A percentile compares a stretch with the other conserved stretches of the same genome.
Evolutionary conservation across 2,329 filamentous ascomycete genomes (phyloP).

Genomic region (Apiospora aurea): DNA sequence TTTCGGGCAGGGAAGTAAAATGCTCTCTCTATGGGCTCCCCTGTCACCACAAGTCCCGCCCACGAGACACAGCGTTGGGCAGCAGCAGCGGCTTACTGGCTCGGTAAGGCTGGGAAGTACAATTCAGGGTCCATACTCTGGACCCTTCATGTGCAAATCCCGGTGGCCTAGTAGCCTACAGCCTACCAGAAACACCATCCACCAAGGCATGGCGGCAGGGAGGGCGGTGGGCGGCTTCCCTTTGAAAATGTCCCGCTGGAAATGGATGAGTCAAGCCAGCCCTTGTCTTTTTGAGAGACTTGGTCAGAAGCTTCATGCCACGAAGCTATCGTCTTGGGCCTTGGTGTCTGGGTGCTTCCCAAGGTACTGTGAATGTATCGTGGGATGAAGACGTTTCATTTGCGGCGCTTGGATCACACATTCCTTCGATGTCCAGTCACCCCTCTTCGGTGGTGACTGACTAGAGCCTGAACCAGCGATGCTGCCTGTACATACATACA

Average conservation of each 20-base stretch:
- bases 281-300: not conserved
- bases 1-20: not conserved
- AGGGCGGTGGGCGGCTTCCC: not conserved
- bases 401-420: not conserved
- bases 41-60: not conserved
- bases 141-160: constrained; percentile 19
- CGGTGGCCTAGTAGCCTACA: not conserved
- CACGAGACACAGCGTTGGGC: constrained; percentile 11
- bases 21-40: not conserved
- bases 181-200: not conserved
- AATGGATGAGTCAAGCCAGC: not conserved
- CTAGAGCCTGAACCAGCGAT: not conserved
- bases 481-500: not conserved
- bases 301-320: not conserved
- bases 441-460: not conserved
- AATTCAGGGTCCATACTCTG: constrained; percentile 13
- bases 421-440: not conserved
- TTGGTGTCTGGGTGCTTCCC: not conserved
- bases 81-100: not conserved
- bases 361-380: not conserved
- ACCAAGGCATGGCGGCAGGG: not conserved
- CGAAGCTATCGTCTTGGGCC: not conserved
- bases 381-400: not conserved
- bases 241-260: not conserved
- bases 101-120: constrained; percentile 7